Percentiles rank a stretch among this genome's conserved stretches.
These are phyloP conservation scores for Yarrowia osloensis DNA, from an alignment of 805 yeast genomes.

Conservation along the genomic window DNA sequence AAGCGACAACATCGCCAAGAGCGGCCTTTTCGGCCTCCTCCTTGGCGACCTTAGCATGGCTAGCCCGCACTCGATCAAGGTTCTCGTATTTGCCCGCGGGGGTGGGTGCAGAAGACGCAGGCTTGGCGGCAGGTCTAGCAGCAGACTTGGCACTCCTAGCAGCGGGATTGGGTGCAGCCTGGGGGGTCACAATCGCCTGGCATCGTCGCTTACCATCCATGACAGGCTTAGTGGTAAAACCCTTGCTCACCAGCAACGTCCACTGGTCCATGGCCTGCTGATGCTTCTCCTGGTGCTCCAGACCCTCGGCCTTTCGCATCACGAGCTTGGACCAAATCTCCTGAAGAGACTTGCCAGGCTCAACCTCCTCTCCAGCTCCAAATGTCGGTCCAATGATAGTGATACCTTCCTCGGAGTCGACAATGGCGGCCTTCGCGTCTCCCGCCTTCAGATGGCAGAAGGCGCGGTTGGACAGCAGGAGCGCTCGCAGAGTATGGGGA, in stretches of 20 bases:
- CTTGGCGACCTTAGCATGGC: constrained; percentile 49
- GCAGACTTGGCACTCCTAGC: constrained; percentile 24
- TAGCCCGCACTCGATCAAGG: constrained; percentile 53
- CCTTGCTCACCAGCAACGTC: constrained; percentile 63
- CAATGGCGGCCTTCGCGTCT: constrained; percentile 56
- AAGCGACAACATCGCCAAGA: constrained; percentile 64
- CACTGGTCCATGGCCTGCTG: constrained; percentile 63
- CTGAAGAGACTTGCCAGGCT: constrained; percentile 56
- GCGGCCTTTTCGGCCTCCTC: constrained; percentile 60
- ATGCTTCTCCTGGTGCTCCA: constrained; percentile 76
- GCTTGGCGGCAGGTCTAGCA: constrained; percentile 31
- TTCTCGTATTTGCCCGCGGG: constrained; percentile 48
- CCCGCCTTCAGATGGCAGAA: constrained; percentile 69
- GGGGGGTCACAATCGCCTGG: constrained; percentile 52
- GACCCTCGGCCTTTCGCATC: constrained; percentile 75
- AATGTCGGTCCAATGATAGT: constrained; percentile 44
- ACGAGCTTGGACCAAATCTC: constrained; percentile 75
- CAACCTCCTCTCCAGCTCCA: constrained; percentile 48
- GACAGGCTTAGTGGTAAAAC: constrained; percentile 60
- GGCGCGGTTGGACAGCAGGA: constrained; percentile 76
- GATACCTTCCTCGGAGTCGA: constrained; percentile 53
- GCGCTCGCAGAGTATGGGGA: constrained; percentile 63
- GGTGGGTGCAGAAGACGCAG: constrained; percentile 35
- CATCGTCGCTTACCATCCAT: constrained; percentile 87
- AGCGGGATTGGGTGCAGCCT: constrained; percentile 39